phyloP scores from a whole-genome alignment of 192 early-diverging fungal genomes.

The Podila verticillata region DNA sequence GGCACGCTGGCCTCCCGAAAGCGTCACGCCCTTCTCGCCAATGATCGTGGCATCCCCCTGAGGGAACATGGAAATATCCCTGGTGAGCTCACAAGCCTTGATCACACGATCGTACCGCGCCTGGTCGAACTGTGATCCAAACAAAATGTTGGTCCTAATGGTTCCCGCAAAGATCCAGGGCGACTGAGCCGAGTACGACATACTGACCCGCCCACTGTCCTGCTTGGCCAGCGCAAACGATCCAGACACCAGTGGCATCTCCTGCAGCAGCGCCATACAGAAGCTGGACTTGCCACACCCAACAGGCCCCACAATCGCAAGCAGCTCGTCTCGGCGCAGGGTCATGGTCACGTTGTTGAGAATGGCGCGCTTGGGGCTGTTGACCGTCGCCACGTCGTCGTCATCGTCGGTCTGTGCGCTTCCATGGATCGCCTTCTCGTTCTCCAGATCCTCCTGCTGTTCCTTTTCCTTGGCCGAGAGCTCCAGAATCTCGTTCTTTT shows the following conservation, averaged over 20 bases:
- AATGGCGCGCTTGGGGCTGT: conserved; percentile 33
- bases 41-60: conserved; percentile 67
- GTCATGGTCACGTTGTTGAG: conserved; percentile 49
- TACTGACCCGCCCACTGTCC: conserved; percentile 13
- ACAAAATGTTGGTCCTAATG: conserved; percentile 74
- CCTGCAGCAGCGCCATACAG: conserved; percentile 57
- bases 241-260: conserved; percentile 56
- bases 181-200: conserved; percentile 71
- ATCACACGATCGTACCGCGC: conserved; percentile 65
- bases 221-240: conserved; percentile 33
- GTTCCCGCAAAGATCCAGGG: conserved; percentile 77
- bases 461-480: conserved; percentile 33
- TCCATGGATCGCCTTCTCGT: not conserved
- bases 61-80: conserved; percentile 66
- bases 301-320: conserved; percentile 55
- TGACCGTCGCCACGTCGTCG: not conserved
- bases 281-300: conserved; percentile 58
- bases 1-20: conserved; percentile 72
- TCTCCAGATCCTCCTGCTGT: not conserved
- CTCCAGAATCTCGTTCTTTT: conserved; percentile 32
- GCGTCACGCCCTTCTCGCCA: conserved; percentile 72
- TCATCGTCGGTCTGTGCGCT: conserved; percentile 4
- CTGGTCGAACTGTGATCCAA: conserved; percentile 65
- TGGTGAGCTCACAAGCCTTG: conserved; percentile 62
- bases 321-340: conserved; percentile 40